phyloP scores from a whole-genome alignment of 2,329 filamentous ascomycete genomes.

The Colletotrichum lini region DNA sequence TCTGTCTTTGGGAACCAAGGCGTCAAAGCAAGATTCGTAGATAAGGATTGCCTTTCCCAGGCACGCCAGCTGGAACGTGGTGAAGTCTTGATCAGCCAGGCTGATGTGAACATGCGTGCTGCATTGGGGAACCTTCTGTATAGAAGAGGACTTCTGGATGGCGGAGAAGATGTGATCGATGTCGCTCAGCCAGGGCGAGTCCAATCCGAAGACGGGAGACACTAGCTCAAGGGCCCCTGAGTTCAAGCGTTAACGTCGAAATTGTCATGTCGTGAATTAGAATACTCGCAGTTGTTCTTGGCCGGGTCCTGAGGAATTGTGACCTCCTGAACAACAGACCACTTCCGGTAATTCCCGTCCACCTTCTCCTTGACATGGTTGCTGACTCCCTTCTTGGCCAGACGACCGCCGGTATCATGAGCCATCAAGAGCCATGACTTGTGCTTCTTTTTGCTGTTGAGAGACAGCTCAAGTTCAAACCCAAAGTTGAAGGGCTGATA shows the following conservation, averaged over 20 bases:
- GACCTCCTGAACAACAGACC: constrained; percentile 56
- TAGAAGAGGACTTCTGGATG: constrained; percentile 46
- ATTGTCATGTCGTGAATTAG: not conserved
- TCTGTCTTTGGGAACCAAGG: constrained; percentile 46
- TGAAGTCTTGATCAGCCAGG: constrained; percentile 35
- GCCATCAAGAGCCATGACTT: constrained; percentile 53
- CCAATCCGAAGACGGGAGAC: constrained; percentile 52
- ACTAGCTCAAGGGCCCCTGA: constrained; percentile 54
- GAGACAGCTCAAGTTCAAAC: constrained; percentile 56
- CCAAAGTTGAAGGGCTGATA: constrained; percentile 49
- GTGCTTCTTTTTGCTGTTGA: constrained; percentile 52
- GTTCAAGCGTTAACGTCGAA: not conserved
- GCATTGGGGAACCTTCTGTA: constrained; percentile 49
- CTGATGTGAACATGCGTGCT: constrained; percentile 58
- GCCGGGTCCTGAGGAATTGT: constrained; percentile 52
- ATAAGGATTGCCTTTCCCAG: constrained; percentile 52
- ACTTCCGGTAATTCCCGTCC: constrained; percentile 52
- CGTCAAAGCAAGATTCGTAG: constrained; percentile 54
- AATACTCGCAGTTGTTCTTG: constrained; percentile 51
- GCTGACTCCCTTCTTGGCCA: constrained; percentile 50
- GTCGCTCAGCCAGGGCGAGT: constrained; percentile 49
- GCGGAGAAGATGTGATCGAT: constrained; percentile 50
- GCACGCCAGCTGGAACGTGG: constrained; percentile 45
- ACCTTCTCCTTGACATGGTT: constrained; percentile 54
- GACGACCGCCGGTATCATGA: constrained; percentile 51